Conservation (phyloP, 768 basidiomycete species). For the Boletus edulis region DNA sequence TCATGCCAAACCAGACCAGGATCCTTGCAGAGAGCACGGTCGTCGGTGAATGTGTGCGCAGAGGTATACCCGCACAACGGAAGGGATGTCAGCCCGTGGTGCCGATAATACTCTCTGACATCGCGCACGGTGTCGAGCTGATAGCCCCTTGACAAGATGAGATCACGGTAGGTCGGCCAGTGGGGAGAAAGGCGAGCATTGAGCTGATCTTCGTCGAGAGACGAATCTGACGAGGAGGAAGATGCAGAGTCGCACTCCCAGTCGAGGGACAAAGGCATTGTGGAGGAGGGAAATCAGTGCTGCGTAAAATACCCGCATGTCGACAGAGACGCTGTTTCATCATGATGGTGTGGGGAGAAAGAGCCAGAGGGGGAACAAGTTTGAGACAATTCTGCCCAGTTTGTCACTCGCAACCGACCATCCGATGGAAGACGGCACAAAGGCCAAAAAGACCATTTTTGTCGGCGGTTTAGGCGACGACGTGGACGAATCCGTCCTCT, state of each 20-base stretch:
- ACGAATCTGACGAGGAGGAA: constrained; percentile 47
- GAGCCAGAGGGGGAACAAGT: too few species aligned
- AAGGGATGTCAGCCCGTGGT: constrained; percentile 13
- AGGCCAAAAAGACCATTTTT: constrained; percentile 83
- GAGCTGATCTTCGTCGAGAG: constrained; percentile 49
- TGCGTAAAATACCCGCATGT: too few species aligned
- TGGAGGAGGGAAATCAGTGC: neutral
- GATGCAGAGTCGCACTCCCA: constrained; percentile 30
- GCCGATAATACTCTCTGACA: constrained; percentile 57
- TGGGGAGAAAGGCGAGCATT: constrained; percentile 59
- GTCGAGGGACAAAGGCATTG: constrained; percentile 66
- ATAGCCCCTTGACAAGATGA: constrained; percentile 52
- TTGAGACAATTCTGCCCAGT: constrained; percentile 15
- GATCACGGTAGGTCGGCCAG: constrained; percentile 55
- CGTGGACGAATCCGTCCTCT: constrained; percentile 72
- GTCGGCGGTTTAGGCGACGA: constrained; percentile 83
- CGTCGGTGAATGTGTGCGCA: constrained; percentile 37
- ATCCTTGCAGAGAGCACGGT: constrained; percentile 67
- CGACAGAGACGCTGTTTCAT: too few species aligned
- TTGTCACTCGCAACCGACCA: neutral
- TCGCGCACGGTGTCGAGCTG: constrained; percentile 68
- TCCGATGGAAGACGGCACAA: constrained; percentile 77
- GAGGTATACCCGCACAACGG: too few species aligned
- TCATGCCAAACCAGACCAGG: constrained; percentile 56
- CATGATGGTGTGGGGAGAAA: too few species aligned